Conservation (phyloP, 2,329 filamentous ascomycete species). For the Pleurostoma richardsiae region DNA sequence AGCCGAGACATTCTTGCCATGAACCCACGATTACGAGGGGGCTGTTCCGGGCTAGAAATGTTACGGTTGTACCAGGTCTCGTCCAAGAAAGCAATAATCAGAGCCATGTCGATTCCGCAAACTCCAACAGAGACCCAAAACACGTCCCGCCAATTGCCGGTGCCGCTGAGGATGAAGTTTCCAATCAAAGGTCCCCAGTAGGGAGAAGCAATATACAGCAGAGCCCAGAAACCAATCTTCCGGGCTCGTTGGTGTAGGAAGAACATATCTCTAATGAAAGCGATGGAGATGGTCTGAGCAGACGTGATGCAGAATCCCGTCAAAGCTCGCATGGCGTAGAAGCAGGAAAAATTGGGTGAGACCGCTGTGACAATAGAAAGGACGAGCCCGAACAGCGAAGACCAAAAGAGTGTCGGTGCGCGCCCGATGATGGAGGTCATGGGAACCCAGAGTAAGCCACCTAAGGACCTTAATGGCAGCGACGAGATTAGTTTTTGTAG, state of each 20-base stretch:
- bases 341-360: slow-evolving; percentile 14
- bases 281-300: slow-evolving; percentile 27
- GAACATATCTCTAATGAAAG: slow-evolving; percentile 38
- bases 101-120: slow-evolving; percentile 15
- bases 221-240: slow-evolving; percentile 24
- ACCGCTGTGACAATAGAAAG: slow-evolving; percentile 16
- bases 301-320: slow-evolving; percentile 40
- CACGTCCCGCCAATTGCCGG: slow-evolving; percentile 21
- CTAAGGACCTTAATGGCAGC: slow-evolving; percentile 3
- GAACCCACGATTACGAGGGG: neutral
- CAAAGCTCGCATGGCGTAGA: slow-evolving; percentile 21
- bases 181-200: slow-evolving; percentile 21
- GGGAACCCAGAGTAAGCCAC: slow-evolving; percentile 16
- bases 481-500: no score
- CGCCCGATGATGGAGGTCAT: slow-evolving; percentile 13
- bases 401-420: slow-evolving; percentile 18
- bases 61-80: slow-evolving; percentile 5
- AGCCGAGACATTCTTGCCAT: neutral
- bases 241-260: slow-evolving; percentile 38
- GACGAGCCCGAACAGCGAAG: slow-evolving; percentile 15
- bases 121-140: slow-evolving; percentile 24
- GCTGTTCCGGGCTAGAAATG: neutral
- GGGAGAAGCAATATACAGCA: slow-evolving; percentile 14
- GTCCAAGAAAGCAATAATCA: slow-evolving; percentile 14
- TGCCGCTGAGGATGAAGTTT: slow-evolving; percentile 26